Percentiles rank a stretch among this genome's conserved stretches.
phyloP scores from a whole-genome alignment of 1,284 basidiomycete species.

The Microbotryum saponariae region DNA sequence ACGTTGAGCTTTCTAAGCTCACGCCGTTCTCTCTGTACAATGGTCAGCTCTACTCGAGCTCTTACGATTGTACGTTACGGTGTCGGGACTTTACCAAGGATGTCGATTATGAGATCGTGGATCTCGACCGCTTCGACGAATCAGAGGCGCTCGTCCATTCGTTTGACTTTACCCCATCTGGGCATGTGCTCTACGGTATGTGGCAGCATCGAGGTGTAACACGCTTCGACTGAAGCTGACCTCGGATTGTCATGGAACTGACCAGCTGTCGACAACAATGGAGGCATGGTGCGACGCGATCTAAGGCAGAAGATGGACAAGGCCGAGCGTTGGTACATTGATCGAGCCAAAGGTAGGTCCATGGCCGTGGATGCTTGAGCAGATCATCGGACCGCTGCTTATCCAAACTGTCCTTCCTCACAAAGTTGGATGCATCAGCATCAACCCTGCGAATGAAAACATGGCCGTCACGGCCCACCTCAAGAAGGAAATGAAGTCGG shows the following conservation, averaged over 20 bases:
- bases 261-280: conserved; percentile 42
- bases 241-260: too few relatives aligned
- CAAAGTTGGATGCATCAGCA: conserved; percentile 30
- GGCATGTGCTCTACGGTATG: conserved; percentile 39
- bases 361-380: too few relatives aligned
- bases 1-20: background rate
- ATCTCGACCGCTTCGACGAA: conserved; percentile 33
- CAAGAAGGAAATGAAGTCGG: conserved; percentile 21
- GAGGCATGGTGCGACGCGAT: conserved; percentile 45
- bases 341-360: conserved; percentile 15
- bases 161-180: conserved; percentile 44
- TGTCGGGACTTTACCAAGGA: conserved; percentile 42
- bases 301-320: conserved; percentile 36
- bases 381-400: background rate
- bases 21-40: background rate
- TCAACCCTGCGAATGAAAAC: conserved; percentile 32
- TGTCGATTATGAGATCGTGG: conserved; percentile 42
- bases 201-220: background rate
- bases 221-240: too few relatives aligned
- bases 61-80: conserved; percentile 47
- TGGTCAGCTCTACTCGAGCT: conserved; percentile 42
- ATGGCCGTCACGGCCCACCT: conserved; percentile 33
- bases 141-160: conserved; percentile 43
- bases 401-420: too few relatives aligned
- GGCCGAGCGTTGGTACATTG: conserved; percentile 32